A percentile compares a stretch with the other conserved stretches of the same genome.
Evolutionary conservation across 2,329 filamentous ascomycete species (phyloP).

Genomic region (Cytospora schulzeri): DNA sequence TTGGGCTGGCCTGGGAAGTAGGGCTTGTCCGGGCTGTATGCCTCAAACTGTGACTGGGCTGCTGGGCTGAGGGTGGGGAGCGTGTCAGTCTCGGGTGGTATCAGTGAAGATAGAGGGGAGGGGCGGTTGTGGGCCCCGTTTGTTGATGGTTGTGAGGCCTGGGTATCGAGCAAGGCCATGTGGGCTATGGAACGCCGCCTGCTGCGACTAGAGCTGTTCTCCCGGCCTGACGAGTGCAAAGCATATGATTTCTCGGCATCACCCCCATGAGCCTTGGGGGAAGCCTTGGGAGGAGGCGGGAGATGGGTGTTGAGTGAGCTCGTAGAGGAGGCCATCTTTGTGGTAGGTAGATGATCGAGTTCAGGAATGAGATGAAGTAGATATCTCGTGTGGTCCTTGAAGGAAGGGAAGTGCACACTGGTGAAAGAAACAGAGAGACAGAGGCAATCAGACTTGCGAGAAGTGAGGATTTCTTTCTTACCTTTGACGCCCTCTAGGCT

Average conservation of each 20-base stretch:
- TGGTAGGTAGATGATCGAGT: not conserved
- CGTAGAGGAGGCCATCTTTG: slow-evolving; percentile 15
- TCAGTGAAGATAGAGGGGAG: slow-evolving; percentile 6
- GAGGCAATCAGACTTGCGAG: slow-evolving; percentile 4
- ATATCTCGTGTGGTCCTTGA: slow-evolving; percentile 13
- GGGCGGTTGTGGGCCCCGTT: slow-evolving; percentile 14
- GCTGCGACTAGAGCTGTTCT: slow-evolving; percentile 20
- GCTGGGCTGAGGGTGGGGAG: slow-evolving; percentile 36
- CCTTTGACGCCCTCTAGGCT: slow-evolving; percentile 14
- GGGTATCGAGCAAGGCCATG: slow-evolving; percentile 25
- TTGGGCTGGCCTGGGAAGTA: slow-evolving; percentile 52
- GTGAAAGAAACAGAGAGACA: not conserved
- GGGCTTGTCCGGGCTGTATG: slow-evolving; percentile 34
- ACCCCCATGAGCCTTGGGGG: slow-evolving; percentile 1
- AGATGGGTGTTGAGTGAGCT: slow-evolving; percentile 10
- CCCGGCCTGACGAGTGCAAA: slow-evolving; percentile 13
- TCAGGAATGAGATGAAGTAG: not conserved
- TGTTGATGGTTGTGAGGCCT: slow-evolving; percentile 5
- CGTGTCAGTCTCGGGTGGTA: slow-evolving; percentile 29
- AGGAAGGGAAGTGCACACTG: slow-evolving; percentile 3
- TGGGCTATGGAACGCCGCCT: slow-evolving; percentile 25
- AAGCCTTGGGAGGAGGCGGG: slow-evolving; percentile 15
- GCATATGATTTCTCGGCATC: slow-evolving; percentile 12
- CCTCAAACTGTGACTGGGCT: slow-evolving; percentile 32
- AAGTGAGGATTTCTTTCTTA: slow-evolving; percentile 9